Base-by-base conservation (phyloP, 2,329 filamentous ascomycete genomes). In the Basipetospora chlamydospora region DNA sequence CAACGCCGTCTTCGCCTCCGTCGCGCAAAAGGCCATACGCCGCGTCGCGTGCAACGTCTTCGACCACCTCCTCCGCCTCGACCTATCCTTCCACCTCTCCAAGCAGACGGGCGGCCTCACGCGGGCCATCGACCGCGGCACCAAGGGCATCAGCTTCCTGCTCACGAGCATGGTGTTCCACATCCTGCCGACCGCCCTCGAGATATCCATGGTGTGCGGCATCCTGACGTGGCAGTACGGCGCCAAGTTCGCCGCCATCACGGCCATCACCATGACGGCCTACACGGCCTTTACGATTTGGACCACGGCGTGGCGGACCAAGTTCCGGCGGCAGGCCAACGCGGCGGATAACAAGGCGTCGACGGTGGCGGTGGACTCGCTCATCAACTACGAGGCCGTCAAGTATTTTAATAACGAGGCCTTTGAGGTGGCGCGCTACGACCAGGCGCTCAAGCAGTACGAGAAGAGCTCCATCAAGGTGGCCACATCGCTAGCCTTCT, bases 381-480 rank as follows among this genome's bases (percentile, higher is more conserved):
- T 98, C 35, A 94, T 98, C 65, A 98, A 98, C 61, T 98, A 95
- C 51, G 90, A 98, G 58, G 88, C 92, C 11, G 90, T 98, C 52
- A 98, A 98, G 60, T 94, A 96, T 62, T 98, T 96, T 63, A 98
- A 98, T 64, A 98, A 98, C 51, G 92, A 98, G 53, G 84, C 81
- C 45, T 96, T 86, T 46, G 90, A 98, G 60, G 84, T 94, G 29
- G 70, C 73, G 22, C 75, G 90, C 28, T 98, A 98, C 55, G 87
- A 96, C 57, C 74, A 78, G 47, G 86, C 90, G 0, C 64, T 98
- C 17, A 70, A 77, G 44, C 71, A 79, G 41, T 98, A 98, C 55
- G 84, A 98, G 55, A 80, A 80, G 54, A 87, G 86, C 40, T 94
- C 86, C 12, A 96, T 98, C 64, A 96, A 96, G 54, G 83, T 98